Conservation (phyloP, 2,329 filamentous ascomycete genomes). For the Lasiodiplodia hormozganensis region DNA sequence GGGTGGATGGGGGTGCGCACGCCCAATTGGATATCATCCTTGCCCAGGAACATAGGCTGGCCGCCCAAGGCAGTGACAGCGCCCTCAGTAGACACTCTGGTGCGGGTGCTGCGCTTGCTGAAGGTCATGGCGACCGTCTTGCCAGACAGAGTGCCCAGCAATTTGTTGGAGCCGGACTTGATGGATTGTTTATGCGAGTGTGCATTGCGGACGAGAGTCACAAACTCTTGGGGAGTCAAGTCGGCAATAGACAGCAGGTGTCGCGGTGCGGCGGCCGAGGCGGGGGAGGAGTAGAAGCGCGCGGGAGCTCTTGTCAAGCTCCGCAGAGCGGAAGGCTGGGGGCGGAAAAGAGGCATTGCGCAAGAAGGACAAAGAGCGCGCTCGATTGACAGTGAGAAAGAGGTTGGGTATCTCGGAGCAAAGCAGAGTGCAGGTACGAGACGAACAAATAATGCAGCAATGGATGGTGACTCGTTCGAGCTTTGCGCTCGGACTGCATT, state of each 20-base stretch:
- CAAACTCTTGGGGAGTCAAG: conserved; percentile 79
- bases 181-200: conserved; percentile 75
- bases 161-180: conserved; percentile 69
- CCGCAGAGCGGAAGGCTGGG: conserved; percentile 39
- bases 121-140: conserved; percentile 95
- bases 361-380: neutral
- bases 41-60: conserved; percentile 94
- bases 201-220: conserved; percentile 83
- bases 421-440: neutral
- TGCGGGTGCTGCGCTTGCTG: conserved; percentile 93
- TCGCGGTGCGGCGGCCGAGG: conserved; percentile 69
- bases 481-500: conserved; percentile 1
- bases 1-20: conserved; percentile 56
- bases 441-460: neutral
- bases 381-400: neutral
- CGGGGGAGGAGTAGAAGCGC: conserved; percentile 42
- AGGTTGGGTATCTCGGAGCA: conserved; percentile 31
- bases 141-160: conserved; percentile 70
- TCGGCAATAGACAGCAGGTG: conserved; percentile 94
- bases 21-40: conserved; percentile 94
- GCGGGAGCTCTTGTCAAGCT: conserved; percentile 40
- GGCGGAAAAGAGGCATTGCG: conserved; percentile 43
- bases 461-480: conserved; percentile 10
- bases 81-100: conserved; percentile 90
- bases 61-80: conserved; percentile 89